Percentiles rank a stretch among this genome's conserved stretches.
phyloP scores from a whole-genome alignment of 257 asterid genomes.

The Solanum ossicruentum region DNA sequence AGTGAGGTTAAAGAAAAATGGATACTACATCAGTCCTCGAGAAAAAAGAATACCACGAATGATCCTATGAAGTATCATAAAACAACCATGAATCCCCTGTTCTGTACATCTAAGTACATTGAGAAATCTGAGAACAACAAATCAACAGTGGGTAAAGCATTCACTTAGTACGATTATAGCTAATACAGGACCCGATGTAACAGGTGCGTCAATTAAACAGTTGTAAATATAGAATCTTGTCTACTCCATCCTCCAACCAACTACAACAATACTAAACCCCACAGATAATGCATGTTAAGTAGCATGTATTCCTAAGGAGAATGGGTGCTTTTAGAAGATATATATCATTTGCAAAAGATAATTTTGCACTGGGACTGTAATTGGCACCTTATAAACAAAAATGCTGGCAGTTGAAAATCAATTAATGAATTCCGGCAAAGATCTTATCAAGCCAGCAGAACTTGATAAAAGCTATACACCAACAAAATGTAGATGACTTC shows the following conservation, averaged over 20 bases:
- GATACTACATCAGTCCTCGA: no score
- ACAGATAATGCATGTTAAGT: neutral
- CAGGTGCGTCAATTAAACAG: neutral
- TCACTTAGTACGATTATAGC: neutral
- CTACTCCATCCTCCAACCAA: neutral
- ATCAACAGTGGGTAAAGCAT: neutral
- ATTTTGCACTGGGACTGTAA: neutral
- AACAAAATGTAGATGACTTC: neutral
- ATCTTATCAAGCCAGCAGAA: neutral
- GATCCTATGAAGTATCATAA: neutral
- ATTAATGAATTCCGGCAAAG: neutral
- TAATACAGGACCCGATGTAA: neutral
- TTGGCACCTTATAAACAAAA: neutral
- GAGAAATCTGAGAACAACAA: neutral
- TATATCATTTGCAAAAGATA: neutral
- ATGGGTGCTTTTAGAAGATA: neutral
- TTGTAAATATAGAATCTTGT: neutral
- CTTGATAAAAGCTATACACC: neutral
- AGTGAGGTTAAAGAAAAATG: no score
- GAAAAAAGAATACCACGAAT: no score
- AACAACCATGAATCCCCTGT: neutral
- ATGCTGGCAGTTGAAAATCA: neutral
- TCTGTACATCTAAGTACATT: neutral
- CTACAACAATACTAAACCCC: neutral
- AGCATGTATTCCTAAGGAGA: neutral